phyloP scores from a whole-genome alignment of 2,329 filamentous ascomycete species.

The Endothia cerciana region DNA sequence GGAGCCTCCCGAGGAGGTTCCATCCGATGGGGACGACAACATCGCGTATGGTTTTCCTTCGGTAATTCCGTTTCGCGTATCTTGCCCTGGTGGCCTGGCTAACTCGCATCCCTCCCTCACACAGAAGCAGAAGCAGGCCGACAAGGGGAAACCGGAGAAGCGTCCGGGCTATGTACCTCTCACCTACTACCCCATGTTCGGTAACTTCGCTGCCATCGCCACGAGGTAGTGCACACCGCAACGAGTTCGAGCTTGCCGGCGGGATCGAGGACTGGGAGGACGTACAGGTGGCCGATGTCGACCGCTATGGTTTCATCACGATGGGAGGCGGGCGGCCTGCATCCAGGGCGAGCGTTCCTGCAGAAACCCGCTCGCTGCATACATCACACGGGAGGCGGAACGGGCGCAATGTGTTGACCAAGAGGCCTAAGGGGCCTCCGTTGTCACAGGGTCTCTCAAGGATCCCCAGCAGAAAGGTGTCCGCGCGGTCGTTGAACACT shows the following conservation, averaged over 20 bases:
- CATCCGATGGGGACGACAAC: constrained; percentile 56
- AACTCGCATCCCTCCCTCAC: constrained; percentile 31
- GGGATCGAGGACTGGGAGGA: constrained; percentile 71
- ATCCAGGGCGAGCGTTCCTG: constrained; percentile 41
- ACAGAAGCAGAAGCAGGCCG: constrained; percentile 13
- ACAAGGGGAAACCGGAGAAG: constrained; percentile 30
- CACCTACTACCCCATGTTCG: constrained; percentile 45
- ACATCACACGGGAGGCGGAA: constrained; percentile 52
- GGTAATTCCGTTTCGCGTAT: constrained; percentile 13
- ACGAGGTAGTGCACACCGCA: constrained; percentile 45
- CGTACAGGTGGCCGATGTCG: constrained; percentile 62
- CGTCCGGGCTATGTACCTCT: constrained; percentile 37
- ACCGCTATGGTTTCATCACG: constrained; percentile 71
- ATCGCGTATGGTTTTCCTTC: constrained; percentile 61
- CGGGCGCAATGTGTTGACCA: constrained; percentile 50
- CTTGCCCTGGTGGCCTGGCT: constrained; percentile 33
- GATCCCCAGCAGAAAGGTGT: constrained; percentile 58
- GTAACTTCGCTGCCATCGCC: constrained; percentile 49
- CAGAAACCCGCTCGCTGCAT: constrained; percentile 40
- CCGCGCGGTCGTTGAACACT: constrained; percentile 62
- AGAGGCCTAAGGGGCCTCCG: constrained; percentile 42
- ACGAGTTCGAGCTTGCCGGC: constrained; percentile 56
- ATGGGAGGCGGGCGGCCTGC: constrained; percentile 43
- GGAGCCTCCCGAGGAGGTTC: constrained; percentile 54
- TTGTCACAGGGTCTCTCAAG: constrained; percentile 45